Conservation (phyloP, 2,329 filamentous ascomycete genomes). For the Cladosporium sp. region DNA sequence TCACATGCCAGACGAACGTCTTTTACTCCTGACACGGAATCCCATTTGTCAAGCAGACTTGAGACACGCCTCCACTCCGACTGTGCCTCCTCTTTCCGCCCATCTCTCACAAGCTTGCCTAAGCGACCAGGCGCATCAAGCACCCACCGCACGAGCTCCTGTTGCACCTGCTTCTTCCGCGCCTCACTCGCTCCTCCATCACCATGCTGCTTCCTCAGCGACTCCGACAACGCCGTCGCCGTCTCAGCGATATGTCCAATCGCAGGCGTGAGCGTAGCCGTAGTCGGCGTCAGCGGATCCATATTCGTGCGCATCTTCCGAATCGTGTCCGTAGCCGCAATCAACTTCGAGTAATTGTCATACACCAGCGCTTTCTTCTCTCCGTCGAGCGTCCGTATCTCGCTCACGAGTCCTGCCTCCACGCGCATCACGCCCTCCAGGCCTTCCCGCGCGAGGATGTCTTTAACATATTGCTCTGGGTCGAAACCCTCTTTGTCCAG, state of each 20-base stretch:
- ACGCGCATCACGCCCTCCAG: constrained; percentile 69
- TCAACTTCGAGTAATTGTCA: constrained; percentile 97
- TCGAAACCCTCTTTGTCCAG: constrained; percentile 76
- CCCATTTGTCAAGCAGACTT: constrained; percentile 47
- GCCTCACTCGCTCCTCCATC: constrained; percentile 30
- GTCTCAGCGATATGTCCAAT: constrained; percentile 74
- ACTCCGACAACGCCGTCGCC: constrained; percentile 45
- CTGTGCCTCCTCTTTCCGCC: constrained; percentile 62
- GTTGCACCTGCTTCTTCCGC: constrained; percentile 47
- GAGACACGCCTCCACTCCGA: constrained; percentile 50
- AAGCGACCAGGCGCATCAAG: constrained; percentile 64
- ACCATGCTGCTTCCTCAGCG: constrained; percentile 36
- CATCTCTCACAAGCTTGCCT: constrained; percentile 59
- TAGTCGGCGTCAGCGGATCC: constrained; percentile 75
- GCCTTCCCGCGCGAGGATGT: constrained; percentile 62
- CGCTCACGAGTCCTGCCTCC: constrained; percentile 70
- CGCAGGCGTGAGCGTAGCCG: constrained; percentile 70
- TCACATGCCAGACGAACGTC: constrained; percentile 44
- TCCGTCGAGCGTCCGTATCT: constrained; percentile 87
- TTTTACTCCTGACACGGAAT: constrained; percentile 46
- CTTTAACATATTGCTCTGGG: constrained; percentile 66
- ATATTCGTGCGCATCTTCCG: constrained; percentile 81
- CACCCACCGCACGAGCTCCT: constrained; percentile 64
- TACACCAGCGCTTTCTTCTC: constrained; percentile 97
- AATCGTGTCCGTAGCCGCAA: constrained; percentile 95